Evolutionary conservation across 257 asterid species (phyloP), one percentile per base, ranked within the genome.

Genomic region (Paulownia fortunei): DNA sequence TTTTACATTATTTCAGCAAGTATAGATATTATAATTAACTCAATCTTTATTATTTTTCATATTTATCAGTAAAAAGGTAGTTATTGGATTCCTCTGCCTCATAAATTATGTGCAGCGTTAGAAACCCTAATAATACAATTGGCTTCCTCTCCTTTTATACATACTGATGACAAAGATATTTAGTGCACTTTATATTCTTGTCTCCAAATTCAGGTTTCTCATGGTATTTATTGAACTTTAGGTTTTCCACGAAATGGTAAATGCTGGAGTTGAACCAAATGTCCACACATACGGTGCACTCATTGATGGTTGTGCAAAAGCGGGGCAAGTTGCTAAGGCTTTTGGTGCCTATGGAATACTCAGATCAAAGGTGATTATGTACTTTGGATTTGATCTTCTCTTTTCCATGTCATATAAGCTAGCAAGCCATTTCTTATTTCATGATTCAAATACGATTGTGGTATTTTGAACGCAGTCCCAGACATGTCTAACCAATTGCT

Each of bases 181-280:
- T 26, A 37, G 51, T 63, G 42, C 73, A 69, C 64, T 71, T 74
- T 55, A 72, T 39, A 55, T 80, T 32, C 42, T 70, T 69, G 32
- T 51, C 52, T 69, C 80, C 63, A 6, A 37, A 62, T 23, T 81
- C 63, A 68, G 39, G 46, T 67, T 80, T 76, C 85, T 78, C 76
- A 86, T 59, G 42, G 42, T 62, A 56, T 77, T 59, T 44, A 77
- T 72, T 64, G 58, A 78, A 69, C 77, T 76, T 87, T 80, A 95
- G 99, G 98, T 95, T 79, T 95, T 95, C 67, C 97, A 95, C 82
- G 97, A 93, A 86, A 95, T 95, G 99, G 94, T 95, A 62, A 95
- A 89, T 87, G 96, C 94, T 86, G 97, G 97, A 80, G 92, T 93
- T 71, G 97, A 93, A 85, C 97, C 98, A 73, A 95, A 92, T 92